Evolutionary conservation across 164 flowering plant species (phyloP).

Genomic region (Houttuynia cordata): DNA sequence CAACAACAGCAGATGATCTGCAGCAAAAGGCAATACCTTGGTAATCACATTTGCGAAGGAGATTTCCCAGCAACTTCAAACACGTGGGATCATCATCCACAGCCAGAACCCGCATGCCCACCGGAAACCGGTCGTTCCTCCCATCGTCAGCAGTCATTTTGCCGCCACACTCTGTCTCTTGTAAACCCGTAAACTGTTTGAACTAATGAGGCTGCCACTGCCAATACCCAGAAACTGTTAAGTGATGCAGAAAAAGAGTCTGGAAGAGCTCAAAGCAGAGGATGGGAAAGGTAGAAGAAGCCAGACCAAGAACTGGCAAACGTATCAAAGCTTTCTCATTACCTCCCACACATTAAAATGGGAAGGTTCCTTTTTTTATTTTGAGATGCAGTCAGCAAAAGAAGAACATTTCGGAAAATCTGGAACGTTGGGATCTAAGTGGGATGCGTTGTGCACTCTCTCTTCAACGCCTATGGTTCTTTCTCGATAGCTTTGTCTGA

Average conservation of each 20-base stretch:
- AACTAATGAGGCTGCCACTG: no score
- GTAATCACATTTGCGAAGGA: constrained; percentile 45
- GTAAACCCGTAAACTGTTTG: no score
- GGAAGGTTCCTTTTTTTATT: no score
- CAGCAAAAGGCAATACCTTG: constrained; percentile 23
- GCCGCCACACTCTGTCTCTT: background rate
- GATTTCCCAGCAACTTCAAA: constrained; percentile 28
- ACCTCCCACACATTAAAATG: no score
- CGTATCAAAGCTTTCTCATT: no score
- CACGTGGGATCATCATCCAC: constrained; percentile 63
- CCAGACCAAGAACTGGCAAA: no score
- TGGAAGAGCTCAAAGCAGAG: background rate
- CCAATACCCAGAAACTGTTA: no score
- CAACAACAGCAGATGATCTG: no score
- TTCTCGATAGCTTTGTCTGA: no score
- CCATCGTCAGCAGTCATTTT: constrained; percentile 35
- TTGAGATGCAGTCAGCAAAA: background rate
- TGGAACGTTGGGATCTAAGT: background rate
- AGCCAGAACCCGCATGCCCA: constrained; percentile 56
- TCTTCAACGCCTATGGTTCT: no score
- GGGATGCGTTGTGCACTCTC: no score
- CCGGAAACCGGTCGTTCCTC: constrained; percentile 31
- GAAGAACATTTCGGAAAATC: background rate
- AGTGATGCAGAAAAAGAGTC: background rate
- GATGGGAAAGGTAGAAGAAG: no score